Evolutionary conservation across 441 rosid species (phyloP).

Genomic region (Croton setiger): DNA sequence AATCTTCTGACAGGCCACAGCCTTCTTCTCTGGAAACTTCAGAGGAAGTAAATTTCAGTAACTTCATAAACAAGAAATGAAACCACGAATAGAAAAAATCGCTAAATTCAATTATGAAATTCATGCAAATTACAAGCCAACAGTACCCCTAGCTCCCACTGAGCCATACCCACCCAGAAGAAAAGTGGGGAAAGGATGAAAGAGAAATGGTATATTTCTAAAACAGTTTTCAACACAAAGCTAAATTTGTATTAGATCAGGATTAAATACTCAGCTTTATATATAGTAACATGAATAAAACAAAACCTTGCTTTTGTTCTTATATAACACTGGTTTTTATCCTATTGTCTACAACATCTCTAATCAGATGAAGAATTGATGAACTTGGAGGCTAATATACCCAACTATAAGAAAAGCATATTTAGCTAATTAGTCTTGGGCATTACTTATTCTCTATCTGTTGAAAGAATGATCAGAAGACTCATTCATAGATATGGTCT

Average conservation of each 20-base stretch:
- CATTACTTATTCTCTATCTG: neutral
- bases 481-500: conserved; percentile 2
- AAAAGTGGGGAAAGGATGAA: neutral
- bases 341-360: neutral
- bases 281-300: neutral
- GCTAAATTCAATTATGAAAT: neutral
- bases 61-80: conserved; percentile 5
- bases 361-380: neutral
- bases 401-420: neutral
- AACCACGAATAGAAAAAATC: neutral
- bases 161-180: too few species aligned
- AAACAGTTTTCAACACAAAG: neutral
- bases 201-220: neutral
- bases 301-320: too few species aligned
- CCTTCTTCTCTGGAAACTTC: conserved; percentile 48
- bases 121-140: neutral
- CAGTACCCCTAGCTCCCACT: neutral
- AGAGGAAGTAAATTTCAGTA: conserved; percentile 22
- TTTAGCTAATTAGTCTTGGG: neutral
- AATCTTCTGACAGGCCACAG: conserved; percentile 34
- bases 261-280: neutral
- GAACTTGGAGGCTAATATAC: neutral
- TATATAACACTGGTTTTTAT: neutral
- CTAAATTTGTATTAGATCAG: neutral
- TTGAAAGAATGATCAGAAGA: neutral